phyloP scores from a whole-genome alignment of 2,329 filamentous ascomycete genomes.

The Lachnellula arida region DNA sequence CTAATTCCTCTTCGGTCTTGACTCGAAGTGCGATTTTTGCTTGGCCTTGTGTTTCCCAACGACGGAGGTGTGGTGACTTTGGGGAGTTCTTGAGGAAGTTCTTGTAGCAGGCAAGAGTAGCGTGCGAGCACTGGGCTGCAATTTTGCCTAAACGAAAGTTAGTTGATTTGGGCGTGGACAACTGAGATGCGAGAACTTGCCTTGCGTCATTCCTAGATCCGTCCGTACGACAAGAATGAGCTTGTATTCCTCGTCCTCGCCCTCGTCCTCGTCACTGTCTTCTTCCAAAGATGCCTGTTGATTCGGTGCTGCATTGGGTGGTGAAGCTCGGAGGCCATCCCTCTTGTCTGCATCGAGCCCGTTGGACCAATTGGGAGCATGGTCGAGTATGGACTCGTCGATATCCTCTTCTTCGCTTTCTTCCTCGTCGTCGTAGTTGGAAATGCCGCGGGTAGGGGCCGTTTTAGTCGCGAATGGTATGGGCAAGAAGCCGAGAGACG shows the following conservation, averaged over 20 bases:
- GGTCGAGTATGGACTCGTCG: conserved; percentile 54
- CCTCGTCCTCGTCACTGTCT: conserved; percentile 57
- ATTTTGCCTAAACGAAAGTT: conserved; percentile 71
- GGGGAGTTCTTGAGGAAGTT: conserved; percentile 54
- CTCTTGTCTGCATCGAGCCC: conserved; percentile 53
- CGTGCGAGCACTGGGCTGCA: conserved; percentile 89
- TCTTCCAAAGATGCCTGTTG: conserved; percentile 24
- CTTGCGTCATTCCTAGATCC: conserved; percentile 96
- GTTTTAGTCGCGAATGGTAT: conserved; percentile 34
- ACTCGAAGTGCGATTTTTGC: conserved; percentile 90
- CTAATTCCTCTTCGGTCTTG: conserved; percentile 78
- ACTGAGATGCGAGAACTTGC: conserved; percentile 42
- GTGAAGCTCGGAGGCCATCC: conserved; percentile 46
- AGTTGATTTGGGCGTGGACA: not conserved
- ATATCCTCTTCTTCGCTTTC: conserved; percentile 68
- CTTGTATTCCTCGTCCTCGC: conserved; percentile 76
- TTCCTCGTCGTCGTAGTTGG: conserved; percentile 53
- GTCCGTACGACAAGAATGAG: conserved; percentile 87
- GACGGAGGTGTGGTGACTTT: conserved; percentile 61
- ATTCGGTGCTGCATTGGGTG: conserved; percentile 33
- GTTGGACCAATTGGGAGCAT: conserved; percentile 64
- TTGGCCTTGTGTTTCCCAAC: conserved; percentile 84
- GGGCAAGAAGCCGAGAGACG: conserved; percentile 69
- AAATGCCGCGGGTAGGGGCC: conserved; percentile 44
- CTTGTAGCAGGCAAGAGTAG: conserved; percentile 98